These are phyloP conservation scores for Cinnamomum chago DNA, from an alignment of 164 flowering plant species.

Conservation along the genomic window DNA sequence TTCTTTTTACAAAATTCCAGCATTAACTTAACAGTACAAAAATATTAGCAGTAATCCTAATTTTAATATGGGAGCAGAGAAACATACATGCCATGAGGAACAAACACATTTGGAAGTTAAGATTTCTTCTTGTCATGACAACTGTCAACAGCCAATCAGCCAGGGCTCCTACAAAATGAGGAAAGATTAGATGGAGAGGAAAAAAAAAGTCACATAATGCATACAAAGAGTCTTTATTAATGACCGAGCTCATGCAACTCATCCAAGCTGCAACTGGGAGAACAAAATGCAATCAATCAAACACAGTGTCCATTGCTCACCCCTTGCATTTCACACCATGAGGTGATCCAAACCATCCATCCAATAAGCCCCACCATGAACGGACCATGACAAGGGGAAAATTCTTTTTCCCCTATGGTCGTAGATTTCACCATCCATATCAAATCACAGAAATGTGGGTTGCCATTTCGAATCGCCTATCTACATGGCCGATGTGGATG, in stretches of 20 bases:
- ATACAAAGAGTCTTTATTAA: too few species aligned
- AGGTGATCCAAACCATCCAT: background rate
- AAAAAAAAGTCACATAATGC: background rate
- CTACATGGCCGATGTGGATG: too few species aligned
- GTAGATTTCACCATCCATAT: too few species aligned
- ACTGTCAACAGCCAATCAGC: constrained; percentile 57
- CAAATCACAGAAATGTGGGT: too few species aligned
- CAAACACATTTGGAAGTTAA: constrained; percentile 83
- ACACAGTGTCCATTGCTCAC: background rate
- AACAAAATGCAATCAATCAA: background rate
- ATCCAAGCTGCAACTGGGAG: background rate
- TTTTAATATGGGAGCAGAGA: constrained; percentile 25
- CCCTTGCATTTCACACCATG: background rate
- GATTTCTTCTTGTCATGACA: constrained; percentile 52
- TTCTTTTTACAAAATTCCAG: too few species aligned
- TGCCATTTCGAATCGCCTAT: too few species aligned
- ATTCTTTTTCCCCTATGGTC: too few species aligned
- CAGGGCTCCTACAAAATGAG: constrained; percentile 70
- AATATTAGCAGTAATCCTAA: background rate
- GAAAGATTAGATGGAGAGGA: background rate
- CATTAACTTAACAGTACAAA: background rate
- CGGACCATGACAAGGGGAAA: too few species aligned
- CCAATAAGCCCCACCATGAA: too few species aligned
- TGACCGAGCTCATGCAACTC: background rate
- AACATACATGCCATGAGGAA: constrained; percentile 72